Evolutionary conservation across 1,284 basidiomycete species (phyloP).

Genomic region (Omphalotus olearius): DNA sequence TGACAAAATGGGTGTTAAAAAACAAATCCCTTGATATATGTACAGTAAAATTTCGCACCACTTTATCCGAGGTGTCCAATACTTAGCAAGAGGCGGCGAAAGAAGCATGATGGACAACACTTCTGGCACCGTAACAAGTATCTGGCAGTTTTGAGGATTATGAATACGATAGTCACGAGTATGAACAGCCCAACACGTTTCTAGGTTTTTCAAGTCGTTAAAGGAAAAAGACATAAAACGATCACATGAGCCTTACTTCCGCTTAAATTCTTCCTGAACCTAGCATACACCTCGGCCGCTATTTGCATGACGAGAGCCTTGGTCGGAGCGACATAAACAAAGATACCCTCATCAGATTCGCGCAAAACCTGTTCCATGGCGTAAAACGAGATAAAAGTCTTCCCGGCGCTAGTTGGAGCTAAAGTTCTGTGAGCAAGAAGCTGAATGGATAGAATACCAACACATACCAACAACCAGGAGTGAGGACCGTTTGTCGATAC

Average conservation of each 20-base stretch:
- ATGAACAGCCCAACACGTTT: conserved; percentile 62
- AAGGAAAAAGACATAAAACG: too few relatives aligned
- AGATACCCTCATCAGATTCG: conserved; percentile 55
- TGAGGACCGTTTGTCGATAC: conserved; percentile 54
- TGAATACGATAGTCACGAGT: conserved; percentile 64
- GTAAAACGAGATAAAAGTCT: conserved; percentile 74
- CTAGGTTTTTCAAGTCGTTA: conserved; percentile 23
- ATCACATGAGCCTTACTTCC: too few relatives aligned
- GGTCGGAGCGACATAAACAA: conserved; percentile 73
- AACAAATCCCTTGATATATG: too few relatives aligned
- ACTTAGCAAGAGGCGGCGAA: conserved; percentile 54
- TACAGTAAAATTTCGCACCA: conserved; percentile 37
- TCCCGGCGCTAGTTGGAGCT: conserved; percentile 69
- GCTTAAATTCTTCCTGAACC: conserved; percentile 57
- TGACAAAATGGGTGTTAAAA: conserved; percentile 20
- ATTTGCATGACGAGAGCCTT: conserved; percentile 69
- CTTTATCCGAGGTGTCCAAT: conserved; percentile 61
- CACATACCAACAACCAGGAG: conserved; percentile 60
- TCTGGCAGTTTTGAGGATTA: conserved; percentile 63
- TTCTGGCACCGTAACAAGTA: conserved; percentile 69
- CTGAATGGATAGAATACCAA: background rate
- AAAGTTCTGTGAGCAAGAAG: background rate
- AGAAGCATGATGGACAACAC: conserved; percentile 65
- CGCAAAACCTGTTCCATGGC: conserved; percentile 68
- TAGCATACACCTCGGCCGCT: conserved; percentile 65